phyloP scores from a whole-genome alignment of 202 grass and related monocot species.

The Musa balbisiana region DNA sequence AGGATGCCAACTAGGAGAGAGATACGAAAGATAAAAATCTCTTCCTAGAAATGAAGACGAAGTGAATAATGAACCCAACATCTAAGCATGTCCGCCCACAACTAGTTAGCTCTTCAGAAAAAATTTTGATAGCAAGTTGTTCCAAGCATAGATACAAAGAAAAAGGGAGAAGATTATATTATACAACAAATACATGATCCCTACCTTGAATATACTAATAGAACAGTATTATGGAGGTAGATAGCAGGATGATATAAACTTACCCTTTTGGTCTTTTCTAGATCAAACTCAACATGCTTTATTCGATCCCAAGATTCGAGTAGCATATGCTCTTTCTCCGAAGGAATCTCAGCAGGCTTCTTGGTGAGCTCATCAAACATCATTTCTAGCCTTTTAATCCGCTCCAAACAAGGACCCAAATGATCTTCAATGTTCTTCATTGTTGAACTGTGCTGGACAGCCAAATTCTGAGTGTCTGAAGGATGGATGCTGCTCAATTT shows the following conservation, averaged over 20 bases:
- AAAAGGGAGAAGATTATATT: too few relatives aligned
- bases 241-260: background rate
- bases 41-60: too few relatives aligned
- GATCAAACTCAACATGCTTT: slow-evolving; percentile 70
- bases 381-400: slow-evolving; percentile 63
- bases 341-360: slow-evolving; percentile 58
- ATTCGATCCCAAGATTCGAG: slow-evolving; percentile 86
- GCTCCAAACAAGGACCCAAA: slow-evolving; percentile 52
- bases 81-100: too few relatives aligned
- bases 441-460: slow-evolving; percentile 34
- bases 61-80: too few relatives aligned
- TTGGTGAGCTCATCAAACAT: slow-evolving; percentile 52
- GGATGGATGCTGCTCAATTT: slow-evolving; percentile 16
- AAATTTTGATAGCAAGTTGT: too few relatives aligned
- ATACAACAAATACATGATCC: background rate
- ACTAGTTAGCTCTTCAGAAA: too few relatives aligned
- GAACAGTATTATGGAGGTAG: too few relatives aligned
- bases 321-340: slow-evolving; percentile 61
- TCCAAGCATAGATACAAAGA: too few relatives aligned
- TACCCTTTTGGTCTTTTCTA: slow-evolving; percentile 86
- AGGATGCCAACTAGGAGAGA: too few relatives aligned
- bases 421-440: slow-evolving; percentile 34
- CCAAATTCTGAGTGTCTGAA: slow-evolving; percentile 28
- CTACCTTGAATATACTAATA: background rate
- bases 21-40: too few relatives aligned